A percentile compares a stretch with the other conserved stretches of the same genome.
Evolutionary conservation across 768 basidiomycete genomes (phyloP).

Genomic region (Russula emetica): DNA sequence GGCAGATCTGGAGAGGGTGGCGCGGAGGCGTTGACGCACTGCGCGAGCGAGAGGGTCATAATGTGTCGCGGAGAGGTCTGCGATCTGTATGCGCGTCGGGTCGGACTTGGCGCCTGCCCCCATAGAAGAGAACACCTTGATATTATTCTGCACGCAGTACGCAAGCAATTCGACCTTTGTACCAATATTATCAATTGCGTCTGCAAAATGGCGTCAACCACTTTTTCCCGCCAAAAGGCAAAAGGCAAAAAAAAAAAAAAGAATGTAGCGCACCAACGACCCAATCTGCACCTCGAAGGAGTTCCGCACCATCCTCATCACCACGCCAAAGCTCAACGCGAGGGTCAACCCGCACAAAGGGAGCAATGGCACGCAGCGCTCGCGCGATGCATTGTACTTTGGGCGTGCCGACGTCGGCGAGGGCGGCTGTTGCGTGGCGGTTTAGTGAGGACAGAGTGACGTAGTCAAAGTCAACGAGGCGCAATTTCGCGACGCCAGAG

Average conservation of each 20-base stretch:
- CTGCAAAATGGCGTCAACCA: conserved; percentile 44
- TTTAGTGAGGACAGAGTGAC: conserved; percentile 94
- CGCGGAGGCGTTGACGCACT: conserved; percentile 68
- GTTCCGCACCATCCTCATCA: conserved; percentile 57
- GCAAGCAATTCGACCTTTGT: conserved; percentile 93
- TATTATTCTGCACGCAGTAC: conserved; percentile 72
- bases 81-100: conserved; percentile 92
- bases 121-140: conserved; percentile 97
- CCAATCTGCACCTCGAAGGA: conserved; percentile 88
- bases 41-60: conserved; percentile 94
- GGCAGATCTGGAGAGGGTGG: conserved; percentile 37
- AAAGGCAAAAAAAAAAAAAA: neutral
- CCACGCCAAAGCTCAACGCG: conserved; percentile 83
- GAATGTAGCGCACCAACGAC: conserved; percentile 60
- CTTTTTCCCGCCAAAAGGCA: neutral
- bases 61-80: conserved; percentile 86
- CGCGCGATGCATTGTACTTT: conserved; percentile 80
- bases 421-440: conserved; percentile 83
- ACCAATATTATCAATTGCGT: conserved; percentile 96
- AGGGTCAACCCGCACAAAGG: conserved; percentile 85
- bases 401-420: conserved; percentile 89
- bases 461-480: conserved; percentile 92
- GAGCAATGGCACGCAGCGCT: conserved; percentile 63
- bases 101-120: conserved; percentile 93
- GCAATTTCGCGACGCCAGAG: conserved; percentile 77